Conservation (phyloP, 2,329 filamentous ascomycete genomes). For the Didymella pomorum region DNA sequence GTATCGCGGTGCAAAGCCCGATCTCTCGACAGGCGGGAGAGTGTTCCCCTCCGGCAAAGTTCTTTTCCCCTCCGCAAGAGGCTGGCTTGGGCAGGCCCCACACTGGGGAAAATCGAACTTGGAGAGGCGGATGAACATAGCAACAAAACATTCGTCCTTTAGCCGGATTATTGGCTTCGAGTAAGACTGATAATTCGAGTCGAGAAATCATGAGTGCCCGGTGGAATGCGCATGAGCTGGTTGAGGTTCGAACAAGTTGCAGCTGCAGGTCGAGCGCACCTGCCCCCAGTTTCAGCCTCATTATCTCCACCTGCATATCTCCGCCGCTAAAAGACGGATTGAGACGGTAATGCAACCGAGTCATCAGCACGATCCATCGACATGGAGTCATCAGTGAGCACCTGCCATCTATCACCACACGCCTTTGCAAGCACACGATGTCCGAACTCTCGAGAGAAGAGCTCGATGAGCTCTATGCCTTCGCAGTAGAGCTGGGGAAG, state of each 20-base stretch:
- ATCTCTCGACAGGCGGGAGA: constrained; percentile 6
- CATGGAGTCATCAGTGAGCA: constrained; percentile 13
- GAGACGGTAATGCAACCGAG: constrained; percentile 20
- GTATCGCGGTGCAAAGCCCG: constrained; percentile 4
- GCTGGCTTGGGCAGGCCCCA: constrained; percentile 4
- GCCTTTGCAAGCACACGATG: constrained; percentile 27
- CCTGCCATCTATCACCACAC: constrained; percentile 2
- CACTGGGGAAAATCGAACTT: constrained; percentile 7
- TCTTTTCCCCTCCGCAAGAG: constrained; percentile 11
- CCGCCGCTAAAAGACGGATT: constrained; percentile 18
- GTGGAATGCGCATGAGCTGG: not conserved
- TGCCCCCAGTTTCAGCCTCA: constrained; percentile 3
- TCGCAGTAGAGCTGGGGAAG: constrained; percentile 74
- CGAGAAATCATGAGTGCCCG: not conserved
- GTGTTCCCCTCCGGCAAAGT: constrained; percentile 6
- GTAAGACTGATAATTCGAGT: not conserved
- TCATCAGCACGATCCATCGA: constrained; percentile 11
- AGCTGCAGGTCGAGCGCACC: not conserved
- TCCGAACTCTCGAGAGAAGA: constrained; percentile 52
- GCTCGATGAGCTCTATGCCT: constrained; percentile 71
- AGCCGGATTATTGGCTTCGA: not conserved
- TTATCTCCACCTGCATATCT: constrained; percentile 18
- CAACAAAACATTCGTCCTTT: not conserved
- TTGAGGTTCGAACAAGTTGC: not conserved
- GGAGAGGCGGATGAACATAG: constrained; percentile 10